Base-by-base conservation (phyloP, 495 filamentous ascomycete genomes). In the Penicillium mononematosum region DNA sequence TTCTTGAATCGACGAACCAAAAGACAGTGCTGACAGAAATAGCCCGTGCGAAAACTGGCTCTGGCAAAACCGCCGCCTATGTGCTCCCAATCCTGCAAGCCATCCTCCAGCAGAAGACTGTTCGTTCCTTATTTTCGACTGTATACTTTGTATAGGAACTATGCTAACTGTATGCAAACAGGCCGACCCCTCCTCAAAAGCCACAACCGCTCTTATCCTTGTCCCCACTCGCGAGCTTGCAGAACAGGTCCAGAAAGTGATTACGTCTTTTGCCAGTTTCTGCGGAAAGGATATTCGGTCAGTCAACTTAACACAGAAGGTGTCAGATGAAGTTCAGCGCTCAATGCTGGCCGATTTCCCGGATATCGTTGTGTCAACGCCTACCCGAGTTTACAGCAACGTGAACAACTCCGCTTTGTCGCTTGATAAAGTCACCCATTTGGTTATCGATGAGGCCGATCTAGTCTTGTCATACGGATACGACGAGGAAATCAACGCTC, bases 1-100 rank as follows among this genome's bases (percentile, higher is more conserved):
- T 17, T 3, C 4, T 14, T 17, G 2, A 12, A 25, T 2, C 20
- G 17, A 12, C 41, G n/a, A 6, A 10, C 11, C 24, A 6, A 42
- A 27, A 12, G 24, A 19, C 5, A 4, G 19, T 57, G 44, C 71
- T 78, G 51, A 79, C 53, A 46, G 32, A 20, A 47, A 29, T 50
- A 85, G 85, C 91, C 50, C 89, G 90, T 61, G 88, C 93, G 42
- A 94, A 91, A 72, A 97, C 92, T 19, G 92, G 92, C 27, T 94
- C 91, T 19, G 93, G 94, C 45, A 98, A 98, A 75, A 98, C 94
- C 5, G 89, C 90, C n/a, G 94, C 94, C 50, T 98, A 98, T 72
- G 78, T 96, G n/a, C 81, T 98, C 25, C 94, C 94, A 1, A 81
- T 96, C 39, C 73, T 98, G 39, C 87, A 96, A 60, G 77, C 80